Evolutionary conservation across 192 early-diverging fungal genomes (phyloP).

Genomic region (Gaertneriomyces semiglobifer): DNA sequence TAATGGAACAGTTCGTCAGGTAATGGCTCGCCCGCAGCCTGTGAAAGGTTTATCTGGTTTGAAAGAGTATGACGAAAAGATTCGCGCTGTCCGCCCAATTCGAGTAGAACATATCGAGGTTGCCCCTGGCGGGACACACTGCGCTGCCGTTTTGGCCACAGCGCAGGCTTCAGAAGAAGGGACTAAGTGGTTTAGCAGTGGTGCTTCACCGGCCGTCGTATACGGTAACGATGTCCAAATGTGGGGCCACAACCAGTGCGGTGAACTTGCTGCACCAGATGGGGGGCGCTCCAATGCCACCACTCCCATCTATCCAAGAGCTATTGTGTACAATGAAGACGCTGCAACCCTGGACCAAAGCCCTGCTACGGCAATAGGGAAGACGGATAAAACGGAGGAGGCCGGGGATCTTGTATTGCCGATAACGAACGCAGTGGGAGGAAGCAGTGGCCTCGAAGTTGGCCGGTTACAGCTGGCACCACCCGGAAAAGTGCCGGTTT

Average conservation of each 20-base stretch:
- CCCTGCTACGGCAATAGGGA: background rate
- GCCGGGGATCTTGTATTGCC: background rate
- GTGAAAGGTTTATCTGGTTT: conserved; percentile 31
- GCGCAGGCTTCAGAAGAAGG: too few species aligned
- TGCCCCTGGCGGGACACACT: conserved; percentile 22
- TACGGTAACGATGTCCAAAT: conserved; percentile 39
- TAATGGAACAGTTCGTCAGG: conserved; percentile 31
- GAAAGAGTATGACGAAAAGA: conserved; percentile 30
- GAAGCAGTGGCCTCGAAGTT: background rate
- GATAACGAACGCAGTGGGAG: background rate
- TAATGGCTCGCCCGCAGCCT: conserved; percentile 16
- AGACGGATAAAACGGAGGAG: background rate
- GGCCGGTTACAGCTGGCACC: conserved; percentile 24
- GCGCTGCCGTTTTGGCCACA: conserved; percentile 30
- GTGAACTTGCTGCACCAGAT: conserved; percentile 34
- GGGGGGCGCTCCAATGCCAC: conserved; percentile 29
- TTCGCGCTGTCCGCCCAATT: conserved; percentile 23
- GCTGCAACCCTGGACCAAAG: background rate
- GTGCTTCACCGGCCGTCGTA: background rate
- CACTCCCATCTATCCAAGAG: conserved; percentile 17
- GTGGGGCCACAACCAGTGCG: conserved; percentile 40
- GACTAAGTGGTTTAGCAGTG: too few species aligned
- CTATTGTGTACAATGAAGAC: conserved; percentile 8
- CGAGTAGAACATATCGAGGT: conserved; percentile 23
- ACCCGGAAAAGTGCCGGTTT: conserved; percentile 3